Percentiles rank a stretch among this genome's conserved stretches.
Conservation (phyloP, 2,329 filamentous ascomycete genomes). For the Colletotrichum incanum region DNA sequence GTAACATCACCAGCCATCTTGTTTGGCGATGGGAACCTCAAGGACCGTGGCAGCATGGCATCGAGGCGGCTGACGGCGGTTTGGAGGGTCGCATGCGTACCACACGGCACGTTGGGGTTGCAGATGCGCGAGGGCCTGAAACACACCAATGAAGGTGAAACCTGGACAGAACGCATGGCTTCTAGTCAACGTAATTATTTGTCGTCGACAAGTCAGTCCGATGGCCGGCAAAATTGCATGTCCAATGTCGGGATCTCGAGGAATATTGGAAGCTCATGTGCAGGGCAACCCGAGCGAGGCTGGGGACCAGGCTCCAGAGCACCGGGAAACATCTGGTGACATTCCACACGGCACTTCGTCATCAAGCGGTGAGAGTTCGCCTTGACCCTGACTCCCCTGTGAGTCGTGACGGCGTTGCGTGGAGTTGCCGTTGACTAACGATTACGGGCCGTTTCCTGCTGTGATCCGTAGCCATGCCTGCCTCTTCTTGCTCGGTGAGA, state of each 20-base stretch:
- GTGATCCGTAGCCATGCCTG: slow-evolving; percentile 26
- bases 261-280: slow-evolving; percentile 10
- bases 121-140: slow-evolving; percentile 33
- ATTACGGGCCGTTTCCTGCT: slow-evolving; percentile 41
- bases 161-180: slow-evolving; percentile 14
- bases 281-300: slow-evolving; percentile 26
- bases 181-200: slow-evolving; percentile 22
- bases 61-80: slow-evolving; percentile 33
- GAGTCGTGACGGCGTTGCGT: slow-evolving; percentile 15
- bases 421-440: slow-evolving; percentile 40
- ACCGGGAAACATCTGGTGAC: slow-evolving; percentile 34
- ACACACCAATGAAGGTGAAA: slow-evolving; percentile 40
- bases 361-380: slow-evolving; percentile 42
- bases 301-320: slow-evolving; percentile 17
- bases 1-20: slow-evolving; percentile 12
- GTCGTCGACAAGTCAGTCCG: slow-evolving; percentile 17
- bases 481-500: neutral
- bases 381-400: slow-evolving; percentile 12
- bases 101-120: slow-evolving; percentile 27
- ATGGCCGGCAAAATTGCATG: neutral
- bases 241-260: slow-evolving; percentile 21
- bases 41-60: slow-evolving; percentile 23
- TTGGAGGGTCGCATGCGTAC: slow-evolving; percentile 31
- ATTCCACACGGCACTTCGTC: slow-evolving; percentile 34
- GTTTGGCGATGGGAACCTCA: slow-evolving; percentile 37